These are phyloP conservation scores for Beauveria bassiana DNA, from an alignment of 2,329 filamentous ascomycete genomes.

Conservation along the genomic window DNA sequence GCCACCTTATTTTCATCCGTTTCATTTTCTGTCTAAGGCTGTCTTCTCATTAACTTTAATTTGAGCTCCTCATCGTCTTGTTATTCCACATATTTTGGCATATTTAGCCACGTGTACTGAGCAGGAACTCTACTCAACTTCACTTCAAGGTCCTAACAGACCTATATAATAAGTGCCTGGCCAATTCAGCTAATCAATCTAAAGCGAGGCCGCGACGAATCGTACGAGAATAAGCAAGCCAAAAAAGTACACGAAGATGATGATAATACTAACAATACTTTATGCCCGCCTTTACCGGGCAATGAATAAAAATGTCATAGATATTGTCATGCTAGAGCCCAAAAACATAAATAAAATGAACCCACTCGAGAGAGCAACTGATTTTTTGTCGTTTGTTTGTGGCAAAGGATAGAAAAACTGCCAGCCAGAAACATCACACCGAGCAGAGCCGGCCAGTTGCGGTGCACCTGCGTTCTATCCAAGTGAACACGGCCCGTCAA, in stretches of 20 bases:
- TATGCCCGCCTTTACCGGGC: background rate
- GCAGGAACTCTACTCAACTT: background rate
- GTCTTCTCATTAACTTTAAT: too few relatives aligned
- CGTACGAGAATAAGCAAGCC: background rate
- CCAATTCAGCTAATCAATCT: constrained; percentile 1
- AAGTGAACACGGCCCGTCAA: background rate
- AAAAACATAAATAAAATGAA: background rate
- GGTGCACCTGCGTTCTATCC: background rate
- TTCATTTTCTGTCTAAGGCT: background rate
- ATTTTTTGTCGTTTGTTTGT: background rate
- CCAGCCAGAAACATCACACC: background rate
- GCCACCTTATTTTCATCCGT: too few relatives aligned
- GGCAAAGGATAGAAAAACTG: background rate
- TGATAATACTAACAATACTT: background rate
- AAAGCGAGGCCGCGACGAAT: background rate
- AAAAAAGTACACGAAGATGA: background rate
- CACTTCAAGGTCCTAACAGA: background rate
- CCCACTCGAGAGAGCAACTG: background rate
- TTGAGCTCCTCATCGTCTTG: too few relatives aligned
- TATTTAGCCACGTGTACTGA: background rate
- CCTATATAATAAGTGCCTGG: background rate
- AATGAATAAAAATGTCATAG: background rate
- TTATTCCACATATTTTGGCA: too few relatives aligned
- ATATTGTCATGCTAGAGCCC: background rate
- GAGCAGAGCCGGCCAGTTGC: too few relatives aligned